Evolutionary conservation across 2,329 filamentous ascomycete species (phyloP).

Genomic region (Ophiosphaerella herpotricha): DNA sequence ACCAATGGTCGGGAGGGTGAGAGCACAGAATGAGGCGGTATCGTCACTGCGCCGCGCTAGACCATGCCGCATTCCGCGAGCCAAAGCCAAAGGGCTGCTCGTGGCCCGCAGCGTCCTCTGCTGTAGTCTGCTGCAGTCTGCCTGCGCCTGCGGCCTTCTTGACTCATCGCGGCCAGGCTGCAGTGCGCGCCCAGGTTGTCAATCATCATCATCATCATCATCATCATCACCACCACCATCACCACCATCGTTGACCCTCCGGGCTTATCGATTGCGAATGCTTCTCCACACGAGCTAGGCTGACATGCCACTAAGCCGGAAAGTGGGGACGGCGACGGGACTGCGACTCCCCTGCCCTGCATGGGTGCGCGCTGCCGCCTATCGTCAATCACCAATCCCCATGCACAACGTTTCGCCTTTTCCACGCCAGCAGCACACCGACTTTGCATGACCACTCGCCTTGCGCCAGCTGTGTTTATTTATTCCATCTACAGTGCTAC

Average conservation of each 20-base stretch:
- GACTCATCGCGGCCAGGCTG: constrained; percentile 6
- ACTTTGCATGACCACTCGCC: constrained; percentile 1
- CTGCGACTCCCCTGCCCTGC: constrained; percentile 23
- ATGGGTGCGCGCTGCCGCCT: background rate
- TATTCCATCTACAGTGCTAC: no score
- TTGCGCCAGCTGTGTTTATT: background rate
- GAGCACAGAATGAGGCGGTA: constrained; percentile 30
- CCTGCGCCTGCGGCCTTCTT: background rate
- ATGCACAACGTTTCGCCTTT: constrained; percentile 16
- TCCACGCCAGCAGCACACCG: constrained; percentile 3
- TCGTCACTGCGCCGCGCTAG: constrained; percentile 14
- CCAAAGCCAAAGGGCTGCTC: constrained; percentile 1
- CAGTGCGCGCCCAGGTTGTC: background rate
- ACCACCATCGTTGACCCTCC: constrained; percentile 3
- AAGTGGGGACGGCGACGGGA: constrained; percentile 16
- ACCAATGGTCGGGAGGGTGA: constrained; percentile 20
- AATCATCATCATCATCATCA: constrained; percentile 2
- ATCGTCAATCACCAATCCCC: constrained; percentile 16
- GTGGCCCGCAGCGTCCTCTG: constrained; percentile 9
- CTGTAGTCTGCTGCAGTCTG: constrained; percentile 8
- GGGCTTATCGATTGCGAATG: constrained; percentile 23
- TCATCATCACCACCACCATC: background rate
- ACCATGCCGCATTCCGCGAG: constrained; percentile 19
- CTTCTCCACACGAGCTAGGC: constrained; percentile 23
- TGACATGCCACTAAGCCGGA: constrained; percentile 19